A percentile compares a stretch with the other conserved stretches of the same genome.
These are phyloP conservation scores for Pseudocercospora vitis DNA, from an alignment of 2,329 filamentous ascomycete genomes.

Conservation along the genomic window DNA sequence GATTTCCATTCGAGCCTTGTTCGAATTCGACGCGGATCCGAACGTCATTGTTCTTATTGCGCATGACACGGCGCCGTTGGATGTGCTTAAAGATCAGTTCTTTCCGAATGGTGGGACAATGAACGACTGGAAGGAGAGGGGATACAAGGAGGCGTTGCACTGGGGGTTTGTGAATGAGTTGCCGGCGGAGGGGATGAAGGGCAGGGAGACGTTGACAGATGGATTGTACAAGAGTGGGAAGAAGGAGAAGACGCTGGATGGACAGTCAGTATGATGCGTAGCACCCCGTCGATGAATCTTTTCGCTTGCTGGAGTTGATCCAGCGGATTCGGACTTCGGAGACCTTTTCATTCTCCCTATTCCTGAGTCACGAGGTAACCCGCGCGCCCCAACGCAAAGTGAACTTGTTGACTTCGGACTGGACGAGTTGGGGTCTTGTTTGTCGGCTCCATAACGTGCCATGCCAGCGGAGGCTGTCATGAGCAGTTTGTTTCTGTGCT, in stretches of 20 bases:
- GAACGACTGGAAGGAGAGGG: constrained; percentile 28
- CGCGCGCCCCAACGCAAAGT: too few species aligned
- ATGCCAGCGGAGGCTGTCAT: too few species aligned
- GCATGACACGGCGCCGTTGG: constrained; percentile 26
- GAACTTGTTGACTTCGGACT: too few species aligned
- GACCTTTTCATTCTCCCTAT: too few species aligned
- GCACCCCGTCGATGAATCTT: too few species aligned
- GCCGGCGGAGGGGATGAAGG: constrained; percentile 21
- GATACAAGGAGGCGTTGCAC: constrained; percentile 27
- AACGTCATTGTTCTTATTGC: constrained; percentile 29
- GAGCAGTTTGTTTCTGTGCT: too few species aligned
- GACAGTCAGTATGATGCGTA: constrained; percentile 6
- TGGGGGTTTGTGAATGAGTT: constrained; percentile 31
- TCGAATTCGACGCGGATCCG: constrained; percentile 27
- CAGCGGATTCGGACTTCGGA: neutral
- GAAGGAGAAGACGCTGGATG: constrained; percentile 21
- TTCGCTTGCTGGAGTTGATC: neutral
- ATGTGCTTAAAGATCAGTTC: constrained; percentile 17
- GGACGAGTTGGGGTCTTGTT: too few species aligned
- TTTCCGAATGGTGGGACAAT: constrained; percentile 25
- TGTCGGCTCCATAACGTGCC: too few species aligned
- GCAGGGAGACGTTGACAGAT: constrained; percentile 20
- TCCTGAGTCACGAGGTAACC: too few species aligned
- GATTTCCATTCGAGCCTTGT: constrained; percentile 22
- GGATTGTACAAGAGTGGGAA: constrained; percentile 26